These are phyloP conservation scores for Pichiaceae sp. DNA, from an alignment of 1,139 yeast genomes.

Conservation along the genomic window DNA sequence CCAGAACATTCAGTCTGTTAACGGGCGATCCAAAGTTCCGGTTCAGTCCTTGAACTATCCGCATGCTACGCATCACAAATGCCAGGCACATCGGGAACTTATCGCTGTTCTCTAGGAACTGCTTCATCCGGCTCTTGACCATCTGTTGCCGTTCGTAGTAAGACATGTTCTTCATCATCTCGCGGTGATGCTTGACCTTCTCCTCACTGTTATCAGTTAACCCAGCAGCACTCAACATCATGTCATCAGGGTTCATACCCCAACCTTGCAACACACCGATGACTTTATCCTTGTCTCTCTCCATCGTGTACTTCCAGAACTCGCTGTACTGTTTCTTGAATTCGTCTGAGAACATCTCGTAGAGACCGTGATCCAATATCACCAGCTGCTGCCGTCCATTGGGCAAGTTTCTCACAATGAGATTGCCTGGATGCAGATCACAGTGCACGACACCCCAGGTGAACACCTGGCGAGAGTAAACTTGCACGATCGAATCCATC, in stretches of 20 bases:
- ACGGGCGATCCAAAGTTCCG: constrained; percentile 64
- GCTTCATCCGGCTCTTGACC: constrained; percentile 31
- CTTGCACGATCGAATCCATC: constrained; percentile 43
- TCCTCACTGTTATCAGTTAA: constrained; percentile 32
- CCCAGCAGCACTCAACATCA: constrained; percentile 53
- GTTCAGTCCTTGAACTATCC: constrained; percentile 67
- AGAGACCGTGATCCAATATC: constrained; percentile 68
- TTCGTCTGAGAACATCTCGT: constrained; percentile 41
- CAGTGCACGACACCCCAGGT: constrained; percentile 72
- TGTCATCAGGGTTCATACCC: constrained; percentile 67
- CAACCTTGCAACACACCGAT: constrained; percentile 43
- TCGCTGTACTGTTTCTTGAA: constrained; percentile 50
- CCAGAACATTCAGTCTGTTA: constrained; percentile 57
- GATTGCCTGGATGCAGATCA: constrained; percentile 80
- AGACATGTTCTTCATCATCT: constrained; percentile 19
- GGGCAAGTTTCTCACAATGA: constrained; percentile 40
- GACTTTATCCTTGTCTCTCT: constrained; percentile 42
- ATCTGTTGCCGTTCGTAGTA: constrained; percentile 31
- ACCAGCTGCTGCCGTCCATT: constrained; percentile 47
- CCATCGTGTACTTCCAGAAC: constrained; percentile 58
- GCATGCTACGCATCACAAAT: constrained; percentile 61
- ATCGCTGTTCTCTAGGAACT: constrained; percentile 52
- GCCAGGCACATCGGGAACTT: constrained; percentile 61
- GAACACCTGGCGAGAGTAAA: constrained; percentile 64
- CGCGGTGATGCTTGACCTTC: constrained; percentile 17